A percentile compares a stretch with the other conserved stretches of the same genome.
Conservation (phyloP, 2,329 filamentous ascomycete genomes). For the Fusarium verticillioides region DNA sequence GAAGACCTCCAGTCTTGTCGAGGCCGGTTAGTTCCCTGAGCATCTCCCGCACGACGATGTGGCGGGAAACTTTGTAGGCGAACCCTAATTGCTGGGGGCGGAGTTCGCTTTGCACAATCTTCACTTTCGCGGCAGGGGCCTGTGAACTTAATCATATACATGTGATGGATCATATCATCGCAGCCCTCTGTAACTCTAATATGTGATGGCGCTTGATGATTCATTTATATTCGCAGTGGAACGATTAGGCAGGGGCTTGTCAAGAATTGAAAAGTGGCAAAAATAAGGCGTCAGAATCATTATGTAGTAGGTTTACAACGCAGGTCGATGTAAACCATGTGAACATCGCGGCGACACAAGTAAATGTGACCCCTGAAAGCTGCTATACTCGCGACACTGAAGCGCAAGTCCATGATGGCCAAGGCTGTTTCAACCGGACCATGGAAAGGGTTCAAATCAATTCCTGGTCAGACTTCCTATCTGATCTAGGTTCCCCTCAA, state of each 20-base stretch:
- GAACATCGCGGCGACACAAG: not conserved
- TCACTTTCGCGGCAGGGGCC: rapidly evolving
- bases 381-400: not conserved
- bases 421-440: too few species aligned
- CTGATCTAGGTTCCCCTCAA: too few species aligned
- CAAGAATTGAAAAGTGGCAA: not conserved
- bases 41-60: not conserved
- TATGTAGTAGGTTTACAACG: not conserved
- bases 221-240: not conserved
- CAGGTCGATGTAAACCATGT: not conserved
- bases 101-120: not conserved
- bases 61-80: too few species aligned
- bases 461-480: not conserved
- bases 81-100: not conserved
- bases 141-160: not conserved
- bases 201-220: too few species aligned
- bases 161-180: rapidly evolving
- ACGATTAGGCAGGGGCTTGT: not conserved
- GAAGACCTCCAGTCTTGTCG: not conserved
- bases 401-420: rapidly evolving
- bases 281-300: not conserved
- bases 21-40: not conserved
- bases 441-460: not conserved
- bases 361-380: not conserved
- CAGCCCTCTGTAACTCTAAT: not conserved